Evolutionary conservation across 139 green algal species (phyloP).

Genomic region (Auxenochlorella protothecoides): DNA sequence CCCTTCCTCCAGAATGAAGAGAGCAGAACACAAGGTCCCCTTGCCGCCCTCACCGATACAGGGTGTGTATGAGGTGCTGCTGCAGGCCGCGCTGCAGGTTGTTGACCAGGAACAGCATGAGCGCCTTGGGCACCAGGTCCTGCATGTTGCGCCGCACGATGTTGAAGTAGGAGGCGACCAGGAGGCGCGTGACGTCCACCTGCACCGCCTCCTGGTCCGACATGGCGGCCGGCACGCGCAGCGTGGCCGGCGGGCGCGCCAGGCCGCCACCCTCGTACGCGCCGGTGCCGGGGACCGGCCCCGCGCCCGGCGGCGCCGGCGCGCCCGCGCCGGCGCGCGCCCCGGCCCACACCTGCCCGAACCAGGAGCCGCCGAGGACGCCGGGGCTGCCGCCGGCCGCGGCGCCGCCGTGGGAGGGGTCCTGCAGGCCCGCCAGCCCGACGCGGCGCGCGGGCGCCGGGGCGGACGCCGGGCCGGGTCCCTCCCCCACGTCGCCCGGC

Average conservation of each 20-base stretch:
- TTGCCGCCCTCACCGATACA: conserved; percentile 54
- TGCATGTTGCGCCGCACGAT: conserved; percentile 77
- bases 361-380: conserved; percentile 10
- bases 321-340: background rate
- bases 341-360: background rate
- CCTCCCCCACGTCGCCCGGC: background rate
- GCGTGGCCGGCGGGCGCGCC: conserved; percentile 13
- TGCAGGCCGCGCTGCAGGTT: conserved; percentile 63
- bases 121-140: conserved; percentile 83
- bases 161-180: conserved; percentile 84
- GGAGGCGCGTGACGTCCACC: conserved; percentile 78
- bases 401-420: background rate
- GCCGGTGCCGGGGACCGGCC: background rate
- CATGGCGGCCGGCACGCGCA: conserved; percentile 25
- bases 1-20: no score
- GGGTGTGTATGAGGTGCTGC: conserved; percentile 67
- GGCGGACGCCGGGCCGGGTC: no score
- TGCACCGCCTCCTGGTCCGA: conserved; percentile 57
- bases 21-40: no score
- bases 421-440: background rate
- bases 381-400: no score
- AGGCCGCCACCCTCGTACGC: background rate
- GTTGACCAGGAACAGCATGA: conserved; percentile 93
- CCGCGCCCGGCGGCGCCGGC: background rate
- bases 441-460: no score